Base-by-base conservation (phyloP, 73 alveolate species). In the Urostyla sp. region DNA sequence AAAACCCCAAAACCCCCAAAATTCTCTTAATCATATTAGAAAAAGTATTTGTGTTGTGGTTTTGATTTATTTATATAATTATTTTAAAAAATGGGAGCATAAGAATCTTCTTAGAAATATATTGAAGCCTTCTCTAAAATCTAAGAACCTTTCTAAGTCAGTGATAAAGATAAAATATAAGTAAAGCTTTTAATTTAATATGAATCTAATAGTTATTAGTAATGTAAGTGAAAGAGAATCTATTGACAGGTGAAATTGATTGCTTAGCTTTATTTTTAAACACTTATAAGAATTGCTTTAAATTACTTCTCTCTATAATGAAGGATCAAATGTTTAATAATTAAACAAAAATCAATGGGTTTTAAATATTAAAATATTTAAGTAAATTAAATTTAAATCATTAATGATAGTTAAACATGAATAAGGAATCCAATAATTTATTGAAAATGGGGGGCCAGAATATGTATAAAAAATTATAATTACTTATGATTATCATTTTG, bases 1-100 rank as follows among this genome's bases (percentile, higher is more conserved):
- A n/a, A n/a, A n/a, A n/a, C n/a, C 72, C 72, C 72, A 43, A 55
- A 55, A 55, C 23, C 72, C 72, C 72, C 72, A 55, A 55, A 55
- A 55, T 46, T 46, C 72, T 46, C 5, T 18, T 5, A 55, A 24
- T 55, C n/a, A n/a, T n/a, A n/a, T n/a, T n/a, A 55, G 23, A 6
- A 55, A 55, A 26, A 55, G 30, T 11, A 20, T 26, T 55, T 26
- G 56, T 8, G n/a, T 59, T 6, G 37, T 27, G 31, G 13, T 55
- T 27, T 15, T 15, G 10, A 55, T 15, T 27, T 11, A 10, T 35
- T 13, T 59, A 59, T n/a, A n/a, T 8, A n/a, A 63, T 3, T 63
- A 38, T 43, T 5, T 37, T 63, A 35, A n/a, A 38, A 63, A 63
- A n/a, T 63, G 79, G 79, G 79, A 10, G 60, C 61, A 37, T 27